phyloP scores from a whole-genome alignment of 768 basidiomycete genomes.

The Suillus alpinus region DNA sequence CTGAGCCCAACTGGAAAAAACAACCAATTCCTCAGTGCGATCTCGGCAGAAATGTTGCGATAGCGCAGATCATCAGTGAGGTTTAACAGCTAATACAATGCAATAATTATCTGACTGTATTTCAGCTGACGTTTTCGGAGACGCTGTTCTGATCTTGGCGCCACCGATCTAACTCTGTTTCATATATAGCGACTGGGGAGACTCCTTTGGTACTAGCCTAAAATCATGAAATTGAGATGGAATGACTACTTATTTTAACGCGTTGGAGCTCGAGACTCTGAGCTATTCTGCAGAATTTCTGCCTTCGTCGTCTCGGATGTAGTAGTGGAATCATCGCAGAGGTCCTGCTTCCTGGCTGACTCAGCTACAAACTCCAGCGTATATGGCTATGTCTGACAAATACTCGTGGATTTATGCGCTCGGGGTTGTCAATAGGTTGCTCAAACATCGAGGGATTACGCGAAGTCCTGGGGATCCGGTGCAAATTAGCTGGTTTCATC shows the following conservation, averaged over 20 bases:
- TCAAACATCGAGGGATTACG: background rate
- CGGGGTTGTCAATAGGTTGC: background rate
- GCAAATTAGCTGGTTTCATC: background rate
- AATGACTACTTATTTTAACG: background rate
- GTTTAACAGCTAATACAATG: background rate
- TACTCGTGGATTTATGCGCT: background rate
- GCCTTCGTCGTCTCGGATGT: too few species aligned
- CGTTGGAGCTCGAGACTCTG: too few species aligned
- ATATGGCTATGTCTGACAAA: background rate
- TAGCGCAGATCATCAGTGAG: background rate
- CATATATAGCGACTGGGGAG: conserved; percentile 39
- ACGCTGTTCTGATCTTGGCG: conserved; percentile 43
- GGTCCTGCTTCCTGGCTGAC: too few species aligned
- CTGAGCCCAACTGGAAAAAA: background rate
- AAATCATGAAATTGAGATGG: background rate
- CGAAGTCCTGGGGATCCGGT: background rate
- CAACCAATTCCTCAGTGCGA: background rate
- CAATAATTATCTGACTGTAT: background rate
- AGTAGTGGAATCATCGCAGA: too few species aligned
- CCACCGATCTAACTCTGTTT: conserved; percentile 24
- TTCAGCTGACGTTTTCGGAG: conserved; percentile 48
- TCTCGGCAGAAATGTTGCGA: background rate
- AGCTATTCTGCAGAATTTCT: too few species aligned
- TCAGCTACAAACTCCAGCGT: too few species aligned
- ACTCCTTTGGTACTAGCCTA: conserved; percentile 35